Evolutionary conservation across 352 stramenopile genomes (phyloP).

Genomic region (Pythium coloratum): DNA sequence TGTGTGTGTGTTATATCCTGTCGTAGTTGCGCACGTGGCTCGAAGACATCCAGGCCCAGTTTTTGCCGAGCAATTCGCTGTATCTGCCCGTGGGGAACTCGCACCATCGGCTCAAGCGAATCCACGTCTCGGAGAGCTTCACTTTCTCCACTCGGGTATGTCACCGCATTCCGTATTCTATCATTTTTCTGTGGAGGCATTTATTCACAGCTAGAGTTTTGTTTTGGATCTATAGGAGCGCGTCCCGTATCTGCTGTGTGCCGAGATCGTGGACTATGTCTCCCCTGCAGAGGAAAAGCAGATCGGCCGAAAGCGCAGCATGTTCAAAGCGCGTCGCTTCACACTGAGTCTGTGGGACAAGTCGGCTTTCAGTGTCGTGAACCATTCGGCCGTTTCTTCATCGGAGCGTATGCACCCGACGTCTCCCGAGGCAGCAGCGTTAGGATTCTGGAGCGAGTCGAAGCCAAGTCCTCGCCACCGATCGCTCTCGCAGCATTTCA

Average conservation of each 20-base stretch:
- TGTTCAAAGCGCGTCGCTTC: slow-evolving; percentile 60
- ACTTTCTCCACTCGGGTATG: slow-evolving; percentile 73
- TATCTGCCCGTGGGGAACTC: slow-evolving; percentile 79
- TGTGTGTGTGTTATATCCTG: neutral
- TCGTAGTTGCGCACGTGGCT: slow-evolving; percentile 67
- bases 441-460: slow-evolving; percentile 84
- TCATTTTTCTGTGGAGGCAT: neutral
- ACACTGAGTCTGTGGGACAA: slow-evolving; percentile 69
- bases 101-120: slow-evolving; percentile 73
- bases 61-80: slow-evolving; percentile 74
- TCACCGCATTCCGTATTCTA: neutral
- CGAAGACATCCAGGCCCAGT: slow-evolving; percentile 60
- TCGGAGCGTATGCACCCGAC: slow-evolving; percentile 43
- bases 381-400: slow-evolving; percentile 35
- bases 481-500: slow-evolving; percentile 77
- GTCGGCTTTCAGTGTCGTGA: slow-evolving; percentile 26
- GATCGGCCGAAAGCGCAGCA: slow-evolving; percentile 40
- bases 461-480: slow-evolving; percentile 69
- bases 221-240: slow-evolving; percentile 41
- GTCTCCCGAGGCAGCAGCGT: slow-evolving; percentile 58
- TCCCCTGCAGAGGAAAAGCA: slow-evolving; percentile 38
- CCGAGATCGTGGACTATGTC: slow-evolving; percentile 73
- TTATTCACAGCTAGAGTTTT: neutral
- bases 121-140: slow-evolving; percentile 81
- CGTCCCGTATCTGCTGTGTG: slow-evolving; percentile 78